Conservation (phyloP, 768 basidiomycete genomes). For the Pleurotus salmoneostramineus region DNA sequence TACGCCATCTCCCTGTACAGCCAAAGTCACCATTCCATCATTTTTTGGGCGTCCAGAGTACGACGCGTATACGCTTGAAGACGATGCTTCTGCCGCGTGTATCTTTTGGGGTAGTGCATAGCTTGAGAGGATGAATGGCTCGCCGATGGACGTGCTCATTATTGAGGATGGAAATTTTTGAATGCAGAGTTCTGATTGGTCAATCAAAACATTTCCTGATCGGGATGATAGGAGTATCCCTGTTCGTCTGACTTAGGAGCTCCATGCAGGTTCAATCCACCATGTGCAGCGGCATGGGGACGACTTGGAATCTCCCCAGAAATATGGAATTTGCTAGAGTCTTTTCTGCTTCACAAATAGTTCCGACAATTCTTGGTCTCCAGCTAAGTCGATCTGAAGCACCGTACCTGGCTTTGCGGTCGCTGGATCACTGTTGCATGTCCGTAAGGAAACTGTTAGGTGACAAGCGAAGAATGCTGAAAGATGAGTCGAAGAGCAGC, state of each 20-base stretch:
- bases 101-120: conserved; percentile 27
- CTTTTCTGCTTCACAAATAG: too few relatives aligned
- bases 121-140: conserved; percentile 34
- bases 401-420: too few relatives aligned
- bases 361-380: too few relatives aligned
- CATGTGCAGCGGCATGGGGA: not conserved
- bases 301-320: too few relatives aligned
- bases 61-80: conserved; percentile 28
- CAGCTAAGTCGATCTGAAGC: too few relatives aligned
- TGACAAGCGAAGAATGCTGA: too few relatives aligned
- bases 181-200: conserved; percentile 1
- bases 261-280: not conserved
- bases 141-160: conserved; percentile 22
- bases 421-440: too few relatives aligned
- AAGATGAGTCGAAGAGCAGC: too few relatives aligned
- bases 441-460: too few relatives aligned
- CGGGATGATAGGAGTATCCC: too few relatives aligned
- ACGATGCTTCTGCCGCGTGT: conserved; percentile 15
- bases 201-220: not conserved
- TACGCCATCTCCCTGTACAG: conserved; percentile 71
- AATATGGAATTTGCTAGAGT: too few relatives aligned
- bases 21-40: conserved; percentile 62
- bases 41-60: conserved; percentile 27
- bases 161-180: conserved; percentile 10
- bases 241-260: too few relatives aligned